These are phyloP conservation scores for Phytomonas francai DNA, from an alignment of 208 protist species.

Conservation along the genomic window DNA sequence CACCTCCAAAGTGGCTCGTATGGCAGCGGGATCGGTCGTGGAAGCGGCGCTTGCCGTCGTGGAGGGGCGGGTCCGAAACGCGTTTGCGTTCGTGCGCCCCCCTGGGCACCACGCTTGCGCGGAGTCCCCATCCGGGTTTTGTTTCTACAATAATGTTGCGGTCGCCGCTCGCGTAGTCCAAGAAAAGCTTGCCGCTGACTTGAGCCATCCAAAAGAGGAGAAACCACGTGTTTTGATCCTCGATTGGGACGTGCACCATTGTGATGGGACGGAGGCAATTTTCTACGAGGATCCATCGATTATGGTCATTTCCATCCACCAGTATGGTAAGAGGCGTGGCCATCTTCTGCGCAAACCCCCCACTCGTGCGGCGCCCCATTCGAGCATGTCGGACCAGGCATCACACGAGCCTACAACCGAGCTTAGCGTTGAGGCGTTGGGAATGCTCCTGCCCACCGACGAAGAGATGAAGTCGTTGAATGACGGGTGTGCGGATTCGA, in stretches of 20 bases:
- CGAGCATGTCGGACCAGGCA: neutral
- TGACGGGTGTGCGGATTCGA: neutral
- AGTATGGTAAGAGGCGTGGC: conserved; percentile 59
- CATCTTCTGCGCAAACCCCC: conserved; percentile 59
- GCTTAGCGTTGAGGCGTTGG: conserved; percentile 17
- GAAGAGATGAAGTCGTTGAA: neutral
- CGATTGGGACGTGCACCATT: conserved; percentile 95
- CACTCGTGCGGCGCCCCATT: neutral
- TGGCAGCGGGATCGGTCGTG: conserved; percentile 64
- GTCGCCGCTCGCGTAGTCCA: conserved; percentile 81
- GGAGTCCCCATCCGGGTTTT: conserved; percentile 73
- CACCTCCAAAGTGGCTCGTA: conserved; percentile 53
- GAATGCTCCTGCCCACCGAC: neutral
- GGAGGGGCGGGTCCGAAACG: conserved; percentile 53
- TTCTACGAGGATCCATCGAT: conserved; percentile 89
- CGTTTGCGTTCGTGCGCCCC: conserved; percentile 81
- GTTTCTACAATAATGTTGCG: conserved; percentile 90
- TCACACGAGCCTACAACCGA: neutral
- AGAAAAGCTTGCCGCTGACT: conserved; percentile 16
- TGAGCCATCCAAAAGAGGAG: neutral
- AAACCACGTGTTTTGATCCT: conserved; percentile 76
- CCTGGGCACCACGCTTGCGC: conserved; percentile 79
- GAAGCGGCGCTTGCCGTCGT: conserved; percentile 57
- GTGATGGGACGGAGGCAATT: conserved; percentile 92
- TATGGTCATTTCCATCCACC: conserved; percentile 92